Conservation (phyloP, 2,329 filamentous ascomycete genomes). For the Sporothrix globosa region DNA sequence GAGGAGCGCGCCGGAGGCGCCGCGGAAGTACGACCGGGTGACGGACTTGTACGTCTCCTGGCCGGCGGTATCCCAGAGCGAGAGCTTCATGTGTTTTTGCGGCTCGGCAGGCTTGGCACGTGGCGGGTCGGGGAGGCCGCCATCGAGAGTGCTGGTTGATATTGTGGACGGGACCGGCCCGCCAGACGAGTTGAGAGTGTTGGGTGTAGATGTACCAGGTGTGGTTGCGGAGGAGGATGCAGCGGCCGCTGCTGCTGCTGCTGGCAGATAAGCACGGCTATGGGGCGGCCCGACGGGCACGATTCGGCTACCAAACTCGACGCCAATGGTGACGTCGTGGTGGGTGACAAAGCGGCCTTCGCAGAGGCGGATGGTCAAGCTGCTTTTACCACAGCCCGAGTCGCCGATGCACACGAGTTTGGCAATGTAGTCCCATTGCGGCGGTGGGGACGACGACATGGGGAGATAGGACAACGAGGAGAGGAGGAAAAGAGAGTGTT, state of each 20-base stretch:
- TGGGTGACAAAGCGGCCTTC: slow-evolving; percentile 93
- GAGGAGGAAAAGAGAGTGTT: slow-evolving; percentile 1
- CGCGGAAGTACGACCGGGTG: slow-evolving; percentile 90
- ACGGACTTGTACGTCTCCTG: slow-evolving; percentile 98
- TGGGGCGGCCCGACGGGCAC: slow-evolving; percentile 87
- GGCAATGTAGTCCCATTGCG: slow-evolving; percentile 97
- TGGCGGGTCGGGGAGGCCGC: slow-evolving; percentile 56
- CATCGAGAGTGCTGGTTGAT: slow-evolving; percentile 9
- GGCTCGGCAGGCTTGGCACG: slow-evolving; percentile 40
- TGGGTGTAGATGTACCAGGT: slow-evolving; percentile 30
- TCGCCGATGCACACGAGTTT: slow-evolving; percentile 98
- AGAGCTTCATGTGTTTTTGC: slow-evolving; percentile 87
- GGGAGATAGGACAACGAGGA: slow-evolving; percentile 29
- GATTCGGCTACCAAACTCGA: slow-evolving; percentile 93
- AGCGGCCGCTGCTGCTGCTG: slow-evolving; percentile 30
- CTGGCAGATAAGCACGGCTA: slow-evolving; percentile 46
- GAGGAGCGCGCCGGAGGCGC: slow-evolving; percentile 70
- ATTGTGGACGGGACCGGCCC: slow-evolving; percentile 3
- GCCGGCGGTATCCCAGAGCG: slow-evolving; percentile 92
- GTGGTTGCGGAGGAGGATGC: slow-evolving; percentile 25
- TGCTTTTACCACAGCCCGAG: slow-evolving; percentile 92
- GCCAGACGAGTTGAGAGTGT: slow-evolving; percentile 5
- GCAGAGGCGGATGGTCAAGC: slow-evolving; percentile 91
- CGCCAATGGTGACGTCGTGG: slow-evolving; percentile 96
- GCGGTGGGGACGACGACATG: slow-evolving; percentile 55